These are phyloP conservation scores for Fraxinus angustifolia DNA, from an alignment of 305 asterid genomes.

Conservation along the genomic window DNA sequence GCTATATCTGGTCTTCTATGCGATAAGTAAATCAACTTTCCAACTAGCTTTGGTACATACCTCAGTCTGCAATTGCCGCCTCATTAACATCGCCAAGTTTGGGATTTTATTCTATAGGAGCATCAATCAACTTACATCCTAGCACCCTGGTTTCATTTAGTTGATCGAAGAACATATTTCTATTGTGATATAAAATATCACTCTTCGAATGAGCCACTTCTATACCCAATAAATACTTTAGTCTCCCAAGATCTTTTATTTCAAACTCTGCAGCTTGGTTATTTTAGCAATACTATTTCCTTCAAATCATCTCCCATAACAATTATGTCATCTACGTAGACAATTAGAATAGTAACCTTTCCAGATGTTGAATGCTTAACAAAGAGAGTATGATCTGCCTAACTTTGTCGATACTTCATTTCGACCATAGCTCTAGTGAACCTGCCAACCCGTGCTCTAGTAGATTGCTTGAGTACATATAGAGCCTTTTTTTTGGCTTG, in stretches of 20 bases:
- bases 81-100: not conserved
- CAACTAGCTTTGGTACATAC: not conserved
- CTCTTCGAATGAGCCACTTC: not conserved
- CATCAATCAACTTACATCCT: not conserved
- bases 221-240: not conserved
- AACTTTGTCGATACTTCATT: not conserved
- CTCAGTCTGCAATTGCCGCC: not conserved
- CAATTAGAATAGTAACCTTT: not conserved
- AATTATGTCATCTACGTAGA: not conserved
- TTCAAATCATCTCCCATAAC: not conserved
- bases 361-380: not conserved
- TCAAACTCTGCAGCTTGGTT: not conserved
- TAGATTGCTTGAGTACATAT: not conserved
- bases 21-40: not conserved
- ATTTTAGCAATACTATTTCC: not conserved
- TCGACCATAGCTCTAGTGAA: not conserved
- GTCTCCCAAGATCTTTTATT: not conserved
- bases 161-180: not conserved
- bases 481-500: not conserved
- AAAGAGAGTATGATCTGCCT: not conserved
- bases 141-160: not conserved
- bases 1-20: not conserved
- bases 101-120: not conserved
- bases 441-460: not conserved
- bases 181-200: not conserved